These are phyloP conservation scores for Aspergillus nomiae DNA, from an alignment of 2,329 filamentous ascomycete genomes.

Conservation along the genomic window DNA sequence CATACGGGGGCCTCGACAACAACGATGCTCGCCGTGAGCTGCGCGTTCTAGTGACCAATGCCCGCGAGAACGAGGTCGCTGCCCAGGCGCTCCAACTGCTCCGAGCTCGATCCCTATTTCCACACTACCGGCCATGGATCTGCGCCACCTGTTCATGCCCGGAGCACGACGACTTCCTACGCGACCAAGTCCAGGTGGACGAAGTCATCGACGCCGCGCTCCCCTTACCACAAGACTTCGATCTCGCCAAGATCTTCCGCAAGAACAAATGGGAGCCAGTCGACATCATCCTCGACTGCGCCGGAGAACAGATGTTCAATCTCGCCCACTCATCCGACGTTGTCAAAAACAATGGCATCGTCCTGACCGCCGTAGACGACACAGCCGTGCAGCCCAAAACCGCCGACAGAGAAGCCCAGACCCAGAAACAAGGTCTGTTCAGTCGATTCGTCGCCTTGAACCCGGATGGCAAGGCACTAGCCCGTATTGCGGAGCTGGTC, in stretches of 20 bases:
- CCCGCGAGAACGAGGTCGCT: slow-evolving; percentile 39
- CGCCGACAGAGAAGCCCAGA: slow-evolving; percentile 3
- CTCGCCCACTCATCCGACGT: slow-evolving; percentile 36
- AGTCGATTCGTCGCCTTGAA: slow-evolving; percentile 41
- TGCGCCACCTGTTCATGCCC: slow-evolving; percentile 35
- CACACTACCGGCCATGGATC: slow-evolving; percentile 35
- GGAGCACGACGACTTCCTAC: slow-evolving; percentile 26
- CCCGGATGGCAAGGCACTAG: slow-evolving; percentile 38
- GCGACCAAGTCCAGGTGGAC: slow-evolving; percentile 33
- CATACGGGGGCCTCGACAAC: slow-evolving; percentile 34
- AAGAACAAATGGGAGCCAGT: slow-evolving; percentile 36
- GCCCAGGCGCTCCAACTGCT: slow-evolving; percentile 41
- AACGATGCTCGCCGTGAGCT: slow-evolving; percentile 19
- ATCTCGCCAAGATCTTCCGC: slow-evolving; percentile 36
- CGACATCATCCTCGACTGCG: slow-evolving; percentile 45
- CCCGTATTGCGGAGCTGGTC: slow-evolving; percentile 37
- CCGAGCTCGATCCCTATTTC: slow-evolving; percentile 36
- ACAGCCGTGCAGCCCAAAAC: slow-evolving; percentile 24
- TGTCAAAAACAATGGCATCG: slow-evolving; percentile 35
- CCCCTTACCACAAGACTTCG: slow-evolving; percentile 26
- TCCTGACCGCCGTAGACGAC: slow-evolving; percentile 38
- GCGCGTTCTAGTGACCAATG: slow-evolving; percentile 43
- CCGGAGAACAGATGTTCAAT: slow-evolving; percentile 35
- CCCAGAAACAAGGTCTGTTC: slow-evolving; percentile 26
- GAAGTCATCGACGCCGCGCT: slow-evolving; percentile 35